phyloP scores from a whole-genome alignment of 1,139 yeast species.

The Blastobotrys indianensis region DNA sequence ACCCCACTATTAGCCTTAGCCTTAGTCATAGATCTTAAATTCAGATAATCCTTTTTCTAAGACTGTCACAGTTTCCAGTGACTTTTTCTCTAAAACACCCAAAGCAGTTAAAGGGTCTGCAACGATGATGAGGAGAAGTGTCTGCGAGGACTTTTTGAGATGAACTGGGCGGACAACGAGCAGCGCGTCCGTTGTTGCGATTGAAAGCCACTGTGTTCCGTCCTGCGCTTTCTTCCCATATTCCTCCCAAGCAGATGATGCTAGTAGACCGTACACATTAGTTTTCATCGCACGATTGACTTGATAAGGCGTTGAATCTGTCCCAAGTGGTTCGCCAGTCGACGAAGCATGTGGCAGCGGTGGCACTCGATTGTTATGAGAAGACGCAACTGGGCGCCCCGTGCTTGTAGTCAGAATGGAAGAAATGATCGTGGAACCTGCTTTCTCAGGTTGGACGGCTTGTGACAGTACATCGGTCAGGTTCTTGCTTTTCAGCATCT shows the following conservation, averaged over 20 bases:
- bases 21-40: constrained; percentile 20
- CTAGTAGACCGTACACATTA: constrained; percentile 28
- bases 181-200: constrained; percentile 25
- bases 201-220: constrained; percentile 22
- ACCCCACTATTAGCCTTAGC: not conserved
- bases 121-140: constrained; percentile 24
- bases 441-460: constrained; percentile 21
- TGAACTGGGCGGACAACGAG: constrained; percentile 23
- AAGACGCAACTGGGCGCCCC: constrained; percentile 27
- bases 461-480: constrained; percentile 26
- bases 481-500: constrained; percentile 26
- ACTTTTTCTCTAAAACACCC: constrained; percentile 23
- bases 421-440: constrained; percentile 23
- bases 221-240: constrained; percentile 16
- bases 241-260: constrained; percentile 28
- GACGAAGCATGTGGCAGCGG: constrained; percentile 17
- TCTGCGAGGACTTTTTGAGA: constrained; percentile 17
- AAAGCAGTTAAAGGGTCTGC: constrained; percentile 28
- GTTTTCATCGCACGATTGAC: constrained; percentile 27
- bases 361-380: constrained; percentile 24
- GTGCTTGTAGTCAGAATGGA: constrained; percentile 24
- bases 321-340: not conserved
- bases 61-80: constrained; percentile 23
- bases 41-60: constrained; percentile 24
- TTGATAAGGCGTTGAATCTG: constrained; percentile 20